Conservation (phyloP, 306 rosid species). For the Cyclanthera cordifolia region DNA sequence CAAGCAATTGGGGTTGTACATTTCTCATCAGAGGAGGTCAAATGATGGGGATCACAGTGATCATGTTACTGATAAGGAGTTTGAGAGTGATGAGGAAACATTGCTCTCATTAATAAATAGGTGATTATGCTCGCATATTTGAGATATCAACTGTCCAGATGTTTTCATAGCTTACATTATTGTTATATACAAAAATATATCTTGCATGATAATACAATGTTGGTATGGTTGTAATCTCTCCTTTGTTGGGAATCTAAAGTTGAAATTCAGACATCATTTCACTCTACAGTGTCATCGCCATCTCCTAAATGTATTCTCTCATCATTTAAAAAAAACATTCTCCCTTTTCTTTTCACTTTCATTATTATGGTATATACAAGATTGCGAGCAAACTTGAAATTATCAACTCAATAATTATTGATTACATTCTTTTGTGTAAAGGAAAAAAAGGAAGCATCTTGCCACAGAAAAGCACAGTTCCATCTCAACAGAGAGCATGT, state of each 20-base stretch:
- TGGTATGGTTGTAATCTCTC: background rate
- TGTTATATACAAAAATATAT: background rate
- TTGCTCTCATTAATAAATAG: conserved; percentile 48
- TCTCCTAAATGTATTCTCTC: background rate
- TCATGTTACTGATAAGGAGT: conserved; percentile 18
- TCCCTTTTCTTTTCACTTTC: background rate
- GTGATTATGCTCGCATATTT: conserved; percentile 21
- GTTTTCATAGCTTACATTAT: background rate
- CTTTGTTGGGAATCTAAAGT: background rate
- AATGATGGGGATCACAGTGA: conserved; percentile 32
- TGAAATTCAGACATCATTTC: background rate
- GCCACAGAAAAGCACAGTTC: conserved; percentile 22
- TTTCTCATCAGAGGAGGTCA: conserved; percentile 40
- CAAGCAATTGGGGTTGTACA: conserved; percentile 63
- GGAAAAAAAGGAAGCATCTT: conserved; percentile 30
- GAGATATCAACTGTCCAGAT: background rate
- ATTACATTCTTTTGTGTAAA: conserved; percentile 19
- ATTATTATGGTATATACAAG: background rate
- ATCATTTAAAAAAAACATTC: background rate
- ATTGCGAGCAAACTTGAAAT: background rate
- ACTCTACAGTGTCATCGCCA: background rate
- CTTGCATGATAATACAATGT: background rate
- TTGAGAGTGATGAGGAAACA: conserved; percentile 60
- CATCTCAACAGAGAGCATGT: conserved; percentile 19
- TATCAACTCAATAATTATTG: conserved; percentile 1